Percentiles rank a stretch among this genome's conserved stretches.
phyloP scores from a whole-genome alignment of 768 basidiomycete species.

The Tephrocybe sp. region DNA sequence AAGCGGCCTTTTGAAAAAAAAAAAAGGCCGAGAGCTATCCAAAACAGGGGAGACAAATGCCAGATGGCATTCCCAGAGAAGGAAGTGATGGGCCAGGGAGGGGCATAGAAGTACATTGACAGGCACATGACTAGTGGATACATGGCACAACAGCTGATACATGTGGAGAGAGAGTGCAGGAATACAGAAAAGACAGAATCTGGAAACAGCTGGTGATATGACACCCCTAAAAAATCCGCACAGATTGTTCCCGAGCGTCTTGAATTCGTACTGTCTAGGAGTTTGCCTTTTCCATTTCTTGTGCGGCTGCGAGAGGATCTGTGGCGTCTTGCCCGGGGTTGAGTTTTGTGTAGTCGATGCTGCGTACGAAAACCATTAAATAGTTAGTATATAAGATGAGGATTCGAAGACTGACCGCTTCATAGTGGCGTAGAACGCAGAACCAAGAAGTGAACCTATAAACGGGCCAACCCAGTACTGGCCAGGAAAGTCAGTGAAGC shows the following conservation, averaged over 20 bases:
- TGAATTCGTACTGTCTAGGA: neutral
- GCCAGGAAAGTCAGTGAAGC: conserved; percentile 1
- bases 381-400: neutral
- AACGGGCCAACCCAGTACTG: conserved; percentile 74
- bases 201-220: neutral
- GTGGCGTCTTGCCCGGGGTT: conserved; percentile 41
- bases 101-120: neutral
- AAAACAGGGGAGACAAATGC: neutral
- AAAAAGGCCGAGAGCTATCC: too few relatives aligned
- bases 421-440: conserved; percentile 53
- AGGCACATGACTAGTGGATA: conserved; percentile 4
- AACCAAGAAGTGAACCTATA: conserved; percentile 60
- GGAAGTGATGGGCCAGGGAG: neutral
- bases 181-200: too few relatives aligned
- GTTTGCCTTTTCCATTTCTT: conserved; percentile 18
- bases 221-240: neutral
- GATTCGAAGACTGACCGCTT: conserved; percentile 35
- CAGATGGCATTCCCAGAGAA: too few relatives aligned
- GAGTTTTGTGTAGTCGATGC: conserved; percentile 51
- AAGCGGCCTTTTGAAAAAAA: too few relatives aligned
- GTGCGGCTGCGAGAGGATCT: conserved; percentile 39
- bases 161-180: neutral
- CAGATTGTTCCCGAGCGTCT: neutral
- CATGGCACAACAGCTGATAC: conserved; percentile 1
- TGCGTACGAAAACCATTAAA: conserved; percentile 17